These are phyloP conservation scores for Stereum hirsutum DNA, from an alignment of 1,284 basidiomycete genomes.

Conservation along the genomic window DNA sequence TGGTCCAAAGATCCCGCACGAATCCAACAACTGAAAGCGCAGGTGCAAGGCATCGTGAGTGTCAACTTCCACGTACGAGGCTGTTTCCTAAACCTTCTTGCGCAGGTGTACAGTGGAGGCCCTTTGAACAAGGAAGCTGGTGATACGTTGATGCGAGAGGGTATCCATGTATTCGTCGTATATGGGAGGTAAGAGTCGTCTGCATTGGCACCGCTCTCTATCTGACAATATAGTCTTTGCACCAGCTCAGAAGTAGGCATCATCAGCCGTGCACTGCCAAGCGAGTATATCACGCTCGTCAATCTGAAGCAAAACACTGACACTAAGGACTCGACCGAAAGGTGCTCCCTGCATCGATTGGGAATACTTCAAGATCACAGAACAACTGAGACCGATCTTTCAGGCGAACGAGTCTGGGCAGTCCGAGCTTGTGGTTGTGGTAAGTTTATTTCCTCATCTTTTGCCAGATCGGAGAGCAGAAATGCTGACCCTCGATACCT, in stretches of 20 bases:
- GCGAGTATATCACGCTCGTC: not conserved
- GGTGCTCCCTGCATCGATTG: conserved; percentile 7
- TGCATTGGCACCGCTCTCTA: too few relatives aligned
- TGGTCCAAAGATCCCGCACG: too few relatives aligned
- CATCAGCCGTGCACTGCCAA: not conserved
- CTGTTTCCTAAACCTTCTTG: not conserved
- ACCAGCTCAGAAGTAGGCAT: conserved; percentile 7
- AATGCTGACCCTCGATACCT: conserved; percentile 2
- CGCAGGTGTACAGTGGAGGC: conserved; percentile 13
- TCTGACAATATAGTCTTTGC: not conserved
- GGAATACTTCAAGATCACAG: conserved; percentile 10
- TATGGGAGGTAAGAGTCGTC: conserved; percentile 11
- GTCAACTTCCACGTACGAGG: too few relatives aligned
- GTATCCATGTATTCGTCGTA: conserved; percentile 6
- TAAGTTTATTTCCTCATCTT: not conserved
- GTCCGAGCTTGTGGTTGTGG: conserved; percentile 11
- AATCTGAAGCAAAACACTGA: not conserved
- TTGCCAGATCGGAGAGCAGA: not conserved
- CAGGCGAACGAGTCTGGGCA: conserved; percentile 8
- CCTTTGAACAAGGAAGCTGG: conserved; percentile 13
- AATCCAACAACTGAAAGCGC: too few relatives aligned
- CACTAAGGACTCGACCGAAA: not conserved
- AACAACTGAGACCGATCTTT: conserved; percentile 4
- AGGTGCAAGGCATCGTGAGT: too few relatives aligned
- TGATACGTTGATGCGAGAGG: conserved; percentile 7